phyloP scores from a whole-genome alignment of 2,329 filamentous ascomycete species.

The Aureobasidium leucospermi region DNA sequence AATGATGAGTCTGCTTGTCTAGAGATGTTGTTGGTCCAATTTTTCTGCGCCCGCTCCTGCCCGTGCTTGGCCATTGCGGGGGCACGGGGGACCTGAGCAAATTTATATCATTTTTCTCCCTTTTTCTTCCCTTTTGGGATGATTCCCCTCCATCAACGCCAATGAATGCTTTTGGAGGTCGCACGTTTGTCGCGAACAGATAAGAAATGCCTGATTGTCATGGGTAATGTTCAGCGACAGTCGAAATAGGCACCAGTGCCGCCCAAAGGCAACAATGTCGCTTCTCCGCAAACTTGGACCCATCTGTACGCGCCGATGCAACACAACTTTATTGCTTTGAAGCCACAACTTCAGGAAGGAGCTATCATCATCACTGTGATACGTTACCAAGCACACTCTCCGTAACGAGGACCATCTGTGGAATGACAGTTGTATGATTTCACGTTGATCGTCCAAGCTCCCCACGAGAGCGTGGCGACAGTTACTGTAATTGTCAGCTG shows the following conservation, averaged over 20 bases:
- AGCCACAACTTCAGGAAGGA: no score
- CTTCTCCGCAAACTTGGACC: no score
- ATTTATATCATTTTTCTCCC: background rate
- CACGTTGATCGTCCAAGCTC: no score
- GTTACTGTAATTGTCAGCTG: no score
- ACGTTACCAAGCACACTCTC: no score
- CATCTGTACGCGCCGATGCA: no score
- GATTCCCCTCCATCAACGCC: background rate
- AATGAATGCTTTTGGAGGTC: background rate
- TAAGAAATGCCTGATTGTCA: background rate
- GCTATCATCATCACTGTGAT: no score
- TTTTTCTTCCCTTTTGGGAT: background rate
- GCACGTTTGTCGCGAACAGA: background rate
- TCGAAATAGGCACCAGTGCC: background rate
- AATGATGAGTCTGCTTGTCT: background rate
- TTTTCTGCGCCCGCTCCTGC: slow-evolving; percentile 2
- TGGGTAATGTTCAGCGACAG: no score
- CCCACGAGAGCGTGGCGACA: no score
- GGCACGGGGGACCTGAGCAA: background rate
- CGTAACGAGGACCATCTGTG: no score
- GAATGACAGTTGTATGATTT: no score
- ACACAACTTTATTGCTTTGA: no score
- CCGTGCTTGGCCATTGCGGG: slow-evolving; percentile 7
- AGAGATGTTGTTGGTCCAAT: background rate
- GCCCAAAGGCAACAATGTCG: background rate